Base-by-base conservation (phyloP, 2,329 filamentous ascomycete species). In the Pezizomycotina sp. region DNA sequence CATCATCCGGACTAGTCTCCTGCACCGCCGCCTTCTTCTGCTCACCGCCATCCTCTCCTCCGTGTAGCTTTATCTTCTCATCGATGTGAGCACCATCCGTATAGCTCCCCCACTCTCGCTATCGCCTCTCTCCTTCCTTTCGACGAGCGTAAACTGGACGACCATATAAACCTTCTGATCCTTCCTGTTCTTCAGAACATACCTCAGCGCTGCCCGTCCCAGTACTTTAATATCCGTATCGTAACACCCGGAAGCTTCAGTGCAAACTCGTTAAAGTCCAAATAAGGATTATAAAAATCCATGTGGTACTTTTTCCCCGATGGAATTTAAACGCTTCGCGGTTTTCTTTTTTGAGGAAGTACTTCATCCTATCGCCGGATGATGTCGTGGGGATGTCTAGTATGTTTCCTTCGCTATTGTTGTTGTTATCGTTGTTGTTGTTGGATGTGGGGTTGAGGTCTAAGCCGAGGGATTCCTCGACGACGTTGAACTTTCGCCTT, bases 221-320 rank as follows among this genome's bases (percentile, higher is more conserved):
- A 83, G 53, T 81, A 82, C 50, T 68, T 72, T 55, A 83, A 71
- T 34, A 86, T 74, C 1, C 72, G 71, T 13, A 83, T 58, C 7
- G 70, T 70, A 49, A 83, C 80, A 0, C 77, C 76, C 0, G 80
- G 80, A 19, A 89, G 53, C 33, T 69, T 65, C 14, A 89, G 58
- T 18, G 76, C 65, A 50, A 86, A 74, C 48, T 76, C 74, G 52
- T 74, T 77, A 55, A 95, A 93, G 57, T 92, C 82, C 28, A 98
- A 58, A 58, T 92, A 93, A 2, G 79, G 77, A 55, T 95, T 95
- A 58, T 76, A 92, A 57, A 98, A 95, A 55, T 79, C 74, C 46
- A 64, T 67, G 42, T 63, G 58, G 57, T 78, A 78, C 38, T 63
- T 58, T 45, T 71, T 60, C 0, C 70, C 73, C 31, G 61, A 50